phyloP scores from a whole-genome alignment of 305 asterid species.

The Andrographis paniculata region DNA sequence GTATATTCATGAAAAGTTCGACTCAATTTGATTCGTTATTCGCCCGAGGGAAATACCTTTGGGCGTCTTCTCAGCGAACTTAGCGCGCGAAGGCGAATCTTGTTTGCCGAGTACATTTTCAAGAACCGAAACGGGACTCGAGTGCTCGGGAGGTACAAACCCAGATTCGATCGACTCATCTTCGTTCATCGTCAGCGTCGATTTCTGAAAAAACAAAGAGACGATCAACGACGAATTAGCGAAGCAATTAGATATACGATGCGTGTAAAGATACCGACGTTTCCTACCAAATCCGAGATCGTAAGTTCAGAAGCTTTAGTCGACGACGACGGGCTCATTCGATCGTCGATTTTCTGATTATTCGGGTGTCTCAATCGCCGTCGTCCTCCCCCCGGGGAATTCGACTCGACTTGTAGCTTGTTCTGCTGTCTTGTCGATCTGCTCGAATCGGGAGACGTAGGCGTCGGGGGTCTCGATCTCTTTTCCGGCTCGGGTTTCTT shows the following conservation, averaged over 20 bases:
- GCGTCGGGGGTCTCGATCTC: slow-evolving; percentile 65
- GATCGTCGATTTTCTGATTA: slow-evolving; percentile 30
- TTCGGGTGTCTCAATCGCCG: slow-evolving; percentile 32
- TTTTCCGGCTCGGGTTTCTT: slow-evolving; percentile 60
- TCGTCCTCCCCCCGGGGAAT: slow-evolving; percentile 52
- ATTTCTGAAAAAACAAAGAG: slow-evolving; percentile 35
- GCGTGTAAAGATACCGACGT: slow-evolving; percentile 26
- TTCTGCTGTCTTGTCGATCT: slow-evolving; percentile 45
- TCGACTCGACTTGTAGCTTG: slow-evolving; percentile 48
- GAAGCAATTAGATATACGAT: slow-evolving; percentile 4
- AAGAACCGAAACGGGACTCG: slow-evolving; percentile 78
- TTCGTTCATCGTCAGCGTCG: slow-evolving; percentile 24
- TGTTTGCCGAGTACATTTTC: slow-evolving; percentile 33
- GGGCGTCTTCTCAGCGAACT: slow-evolving; percentile 33
- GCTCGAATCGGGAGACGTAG: slow-evolving; percentile 56
- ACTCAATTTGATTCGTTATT: too few relatives aligned
- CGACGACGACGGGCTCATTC: slow-evolving; percentile 25
- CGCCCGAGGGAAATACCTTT: slow-evolving; percentile 29
- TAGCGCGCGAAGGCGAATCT: slow-evolving; percentile 47
- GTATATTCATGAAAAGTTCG: background rate
- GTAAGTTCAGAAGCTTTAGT: slow-evolving; percentile 17
- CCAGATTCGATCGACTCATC: slow-evolving; percentile 37
- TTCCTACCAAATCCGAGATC: slow-evolving; percentile 25
- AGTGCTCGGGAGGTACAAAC: slow-evolving; percentile 36
- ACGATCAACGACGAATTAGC: slow-evolving; percentile 4